Evolutionary conservation across 129 eudicot genomes (phyloP).

Genomic region (Solidago caesia): DNA sequence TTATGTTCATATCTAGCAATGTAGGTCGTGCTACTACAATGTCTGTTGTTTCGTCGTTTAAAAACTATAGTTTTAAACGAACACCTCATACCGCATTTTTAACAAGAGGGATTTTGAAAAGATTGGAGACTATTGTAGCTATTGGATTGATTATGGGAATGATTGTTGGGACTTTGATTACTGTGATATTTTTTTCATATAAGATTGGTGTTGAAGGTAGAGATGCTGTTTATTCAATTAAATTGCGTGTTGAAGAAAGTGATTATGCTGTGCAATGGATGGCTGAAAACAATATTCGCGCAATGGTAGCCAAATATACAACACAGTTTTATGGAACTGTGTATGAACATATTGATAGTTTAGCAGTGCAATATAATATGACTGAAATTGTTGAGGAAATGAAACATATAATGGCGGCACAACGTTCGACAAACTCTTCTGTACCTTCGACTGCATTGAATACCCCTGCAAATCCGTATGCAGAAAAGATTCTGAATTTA

Average conservation of each 20-base stretch:
- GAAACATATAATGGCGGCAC: slow-evolving; percentile 67
- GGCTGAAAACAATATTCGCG: slow-evolving; percentile 71
- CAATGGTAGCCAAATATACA: slow-evolving; percentile 67
- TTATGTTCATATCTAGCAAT: slow-evolving; percentile 52
- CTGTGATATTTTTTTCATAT: slow-evolving; percentile 59
- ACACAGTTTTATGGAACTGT: slow-evolving; percentile 71
- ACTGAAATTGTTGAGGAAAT: slow-evolving; percentile 79
- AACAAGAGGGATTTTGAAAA: slow-evolving; percentile 62
- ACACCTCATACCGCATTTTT: slow-evolving; percentile 44
- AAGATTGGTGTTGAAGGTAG: slow-evolving; percentile 81
- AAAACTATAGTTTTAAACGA: slow-evolving; percentile 65
- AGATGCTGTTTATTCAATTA: slow-evolving; percentile 76
- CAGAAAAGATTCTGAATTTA: slow-evolving; percentile 65
- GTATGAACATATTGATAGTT: slow-evolving; percentile 68
- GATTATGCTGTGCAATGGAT: slow-evolving; percentile 81
- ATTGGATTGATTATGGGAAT: slow-evolving; percentile 69
- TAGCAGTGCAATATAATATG: slow-evolving; percentile 83
- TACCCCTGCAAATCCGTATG: slow-evolving; percentile 54
- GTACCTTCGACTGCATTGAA: slow-evolving; percentile 42
- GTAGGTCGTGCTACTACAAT: slow-evolving; percentile 49
- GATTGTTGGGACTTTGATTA: slow-evolving; percentile 62
- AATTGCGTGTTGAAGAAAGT: slow-evolving; percentile 71
- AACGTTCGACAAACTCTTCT: slow-evolving; percentile 46
- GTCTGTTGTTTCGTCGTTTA: slow-evolving; percentile 54
- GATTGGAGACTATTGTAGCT: slow-evolving; percentile 76